A percentile compares a stretch with the other conserved stretches of the same genome.
These are phyloP conservation scores for Closterium sp. DNA, from an alignment of 139 green algal species.

Conservation along the genomic window DNA sequence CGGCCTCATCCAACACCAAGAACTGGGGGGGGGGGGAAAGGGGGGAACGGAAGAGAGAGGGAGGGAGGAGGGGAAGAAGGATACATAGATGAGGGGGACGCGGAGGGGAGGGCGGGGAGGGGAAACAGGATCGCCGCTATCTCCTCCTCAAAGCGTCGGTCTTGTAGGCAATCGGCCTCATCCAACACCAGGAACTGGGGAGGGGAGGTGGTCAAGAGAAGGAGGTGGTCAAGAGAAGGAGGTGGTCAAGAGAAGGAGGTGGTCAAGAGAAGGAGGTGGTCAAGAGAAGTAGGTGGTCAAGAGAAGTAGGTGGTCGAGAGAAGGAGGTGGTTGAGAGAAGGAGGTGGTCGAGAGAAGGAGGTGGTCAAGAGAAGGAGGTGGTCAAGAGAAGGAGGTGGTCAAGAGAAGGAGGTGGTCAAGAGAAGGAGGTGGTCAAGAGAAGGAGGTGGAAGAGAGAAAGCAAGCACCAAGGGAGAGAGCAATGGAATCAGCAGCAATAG, in stretches of 20 bases:
- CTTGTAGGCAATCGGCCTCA: constrained; percentile 93
- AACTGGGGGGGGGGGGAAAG: constrained; percentile 54
- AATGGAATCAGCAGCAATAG: too few species aligned
- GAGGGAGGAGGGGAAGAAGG: constrained; percentile 76
- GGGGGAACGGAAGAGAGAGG: not conserved
- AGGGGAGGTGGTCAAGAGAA: not conserved
- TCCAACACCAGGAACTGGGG: constrained; percentile 88
- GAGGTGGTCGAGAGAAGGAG: too few species aligned
- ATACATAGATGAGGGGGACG: constrained; percentile 68
- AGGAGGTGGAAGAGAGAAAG: too few species aligned
- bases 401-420: too few species aligned
- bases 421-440: not conserved
- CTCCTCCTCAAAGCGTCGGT: constrained; percentile 77
- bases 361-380: not conserved
- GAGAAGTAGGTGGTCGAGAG: too few species aligned
- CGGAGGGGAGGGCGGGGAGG: too few species aligned
- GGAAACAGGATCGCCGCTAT: constrained; percentile 52
- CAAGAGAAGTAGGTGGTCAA: too few species aligned
- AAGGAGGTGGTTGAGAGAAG: not conserved
- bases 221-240: not conserved
- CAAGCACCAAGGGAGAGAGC: too few species aligned
- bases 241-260: not conserved
- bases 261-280: too few species aligned
- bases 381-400: not conserved
- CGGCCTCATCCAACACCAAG: constrained; percentile 94